Conservation (phyloP, 1,284 basidiomycete species). For the Moniliophthora roreri region DNA sequence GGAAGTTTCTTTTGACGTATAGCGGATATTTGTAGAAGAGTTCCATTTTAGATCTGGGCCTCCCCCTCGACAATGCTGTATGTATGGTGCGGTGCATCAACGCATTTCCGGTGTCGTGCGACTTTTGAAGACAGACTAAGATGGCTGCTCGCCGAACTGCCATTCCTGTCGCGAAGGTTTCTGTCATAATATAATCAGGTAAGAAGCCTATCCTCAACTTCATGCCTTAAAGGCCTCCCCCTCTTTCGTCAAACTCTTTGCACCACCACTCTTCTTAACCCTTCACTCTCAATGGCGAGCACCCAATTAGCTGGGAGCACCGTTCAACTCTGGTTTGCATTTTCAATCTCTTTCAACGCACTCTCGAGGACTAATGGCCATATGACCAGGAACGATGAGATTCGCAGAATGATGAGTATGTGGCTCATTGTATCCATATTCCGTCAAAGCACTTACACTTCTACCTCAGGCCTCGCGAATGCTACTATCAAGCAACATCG, state of each 20-base stretch:
- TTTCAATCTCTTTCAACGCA: constrained; percentile 7
- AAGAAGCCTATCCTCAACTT: constrained; percentile 25
- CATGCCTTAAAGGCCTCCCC: constrained; percentile 34
- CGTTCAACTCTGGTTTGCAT: constrained; percentile 59
- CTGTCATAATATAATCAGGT: constrained; percentile 44
- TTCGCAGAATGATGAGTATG: constrained; percentile 46
- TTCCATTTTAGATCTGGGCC: constrained; percentile 13
- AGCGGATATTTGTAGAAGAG: constrained; percentile 2
- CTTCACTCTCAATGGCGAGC: constrained; percentile 48
- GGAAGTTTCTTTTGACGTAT: constrained; percentile 19
- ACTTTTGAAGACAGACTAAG: constrained; percentile 36
- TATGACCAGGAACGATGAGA: constrained; percentile 56
- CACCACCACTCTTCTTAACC: constrained; percentile 34
- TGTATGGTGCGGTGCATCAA: constrained; percentile 1
- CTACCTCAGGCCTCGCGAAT: constrained; percentile 53
- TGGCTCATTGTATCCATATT: no score
- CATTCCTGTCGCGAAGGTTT: constrained; percentile 41
- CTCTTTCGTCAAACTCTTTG: constrained; percentile 33
- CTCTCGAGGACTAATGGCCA: constrained; percentile 18
- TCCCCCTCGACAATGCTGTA: neutral
- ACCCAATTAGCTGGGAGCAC: constrained; percentile 49
- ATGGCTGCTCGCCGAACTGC: constrained; percentile 36
- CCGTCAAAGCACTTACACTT: no score
- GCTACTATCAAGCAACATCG: constrained; percentile 61
- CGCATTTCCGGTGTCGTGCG: constrained; percentile 32